Evolutionary conservation across 2,329 filamentous ascomycete species (phyloP).

Genomic region (Piedraia hortae): DNA sequence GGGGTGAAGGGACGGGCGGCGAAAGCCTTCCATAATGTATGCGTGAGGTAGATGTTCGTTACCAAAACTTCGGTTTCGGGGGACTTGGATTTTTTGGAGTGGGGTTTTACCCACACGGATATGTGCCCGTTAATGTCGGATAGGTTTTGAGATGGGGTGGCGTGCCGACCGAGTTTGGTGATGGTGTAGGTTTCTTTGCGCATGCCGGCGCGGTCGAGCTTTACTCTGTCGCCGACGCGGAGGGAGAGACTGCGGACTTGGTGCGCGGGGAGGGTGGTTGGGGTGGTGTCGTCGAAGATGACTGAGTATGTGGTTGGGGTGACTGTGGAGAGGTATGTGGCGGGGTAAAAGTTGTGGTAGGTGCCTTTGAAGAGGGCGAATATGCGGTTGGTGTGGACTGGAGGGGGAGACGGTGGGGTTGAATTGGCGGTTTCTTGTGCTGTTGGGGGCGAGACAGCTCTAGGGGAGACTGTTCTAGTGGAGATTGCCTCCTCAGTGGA

Average conservation of each 20-base stretch:
- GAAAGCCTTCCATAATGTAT: conserved; percentile 17
- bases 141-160: no score
- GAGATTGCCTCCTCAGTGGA: neutral
- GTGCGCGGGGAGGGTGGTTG: conserved; percentile 14
- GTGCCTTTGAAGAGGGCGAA: conserved; percentile 30
- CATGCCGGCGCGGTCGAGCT: conserved; percentile 19
- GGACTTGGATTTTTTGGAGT: conserved; percentile 14
- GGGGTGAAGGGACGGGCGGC: conserved; percentile 13
- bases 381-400: conserved; percentile 20
- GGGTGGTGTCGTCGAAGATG: conserved; percentile 21
- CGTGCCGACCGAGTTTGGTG: conserved; percentile 14
- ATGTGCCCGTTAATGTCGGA: conserved; percentile 13
- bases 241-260: conserved; percentile 19
- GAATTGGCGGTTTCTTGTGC: neutral
- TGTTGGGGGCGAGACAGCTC: neutral
- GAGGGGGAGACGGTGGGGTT: no score
- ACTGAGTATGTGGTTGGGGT: conserved; percentile 17
- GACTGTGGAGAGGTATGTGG: conserved; percentile 25
- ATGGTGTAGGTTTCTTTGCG: conserved; percentile 19
- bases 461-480: neutral
- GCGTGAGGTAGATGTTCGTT: conserved; percentile 17
- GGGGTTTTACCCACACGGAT: conserved; percentile 12
- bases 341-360: conserved; percentile 28
- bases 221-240: conserved; percentile 18
- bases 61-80: conserved; percentile 16